Percentiles rank a stretch among this genome's conserved stretches.
phyloP scores from a whole-genome alignment of 805 yeast genomes.

The Candida lessepsii region DNA sequence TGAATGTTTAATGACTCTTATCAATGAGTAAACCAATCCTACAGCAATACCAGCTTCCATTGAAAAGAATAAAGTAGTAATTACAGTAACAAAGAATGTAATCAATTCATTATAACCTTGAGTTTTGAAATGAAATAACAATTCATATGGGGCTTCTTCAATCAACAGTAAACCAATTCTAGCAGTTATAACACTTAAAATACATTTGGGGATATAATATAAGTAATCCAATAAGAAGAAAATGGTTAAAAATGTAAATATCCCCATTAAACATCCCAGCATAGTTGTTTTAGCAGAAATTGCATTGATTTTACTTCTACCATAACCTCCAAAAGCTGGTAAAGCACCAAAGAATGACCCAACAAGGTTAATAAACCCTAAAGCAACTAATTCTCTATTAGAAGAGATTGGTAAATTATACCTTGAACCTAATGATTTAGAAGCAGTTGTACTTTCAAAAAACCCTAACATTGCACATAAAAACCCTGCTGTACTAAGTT shows the following conservation, averaged over 20 bases:
- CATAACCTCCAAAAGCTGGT: conserved; percentile 96
- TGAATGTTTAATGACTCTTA: conserved; percentile 57
- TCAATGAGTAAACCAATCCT: conserved; percentile 79
- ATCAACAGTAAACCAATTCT: conserved; percentile 62
- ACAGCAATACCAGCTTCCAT: conserved; percentile 86
- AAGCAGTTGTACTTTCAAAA: conserved; percentile 91
- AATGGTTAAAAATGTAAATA: conserved; percentile 65
- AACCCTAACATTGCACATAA: conserved; percentile 84
- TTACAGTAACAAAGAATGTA: conserved; percentile 40
- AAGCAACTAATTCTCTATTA: conserved; percentile 86
- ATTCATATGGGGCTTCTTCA: conserved; percentile 81
- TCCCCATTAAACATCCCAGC: conserved; percentile 83
- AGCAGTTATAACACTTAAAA: conserved; percentile 76
- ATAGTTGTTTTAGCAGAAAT: conserved; percentile 79
- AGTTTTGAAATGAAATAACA: conserved; percentile 68
- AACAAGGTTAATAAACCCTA: conserved; percentile 71
- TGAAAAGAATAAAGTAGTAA: conserved; percentile 49
- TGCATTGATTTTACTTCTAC: conserved; percentile 85
- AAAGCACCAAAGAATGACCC: conserved; percentile 68
- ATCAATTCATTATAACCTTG: conserved; percentile 75
- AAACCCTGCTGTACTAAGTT: conserved; percentile 66
- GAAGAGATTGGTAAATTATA: conserved; percentile 73
- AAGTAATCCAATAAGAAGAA: conserved; percentile 59
- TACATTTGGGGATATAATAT: conserved; percentile 74
- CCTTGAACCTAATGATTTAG: conserved; percentile 77